These are phyloP conservation scores for Hirsutella thompsonii DNA, from an alignment of 2,329 filamentous ascomycete genomes.

Conservation along the genomic window DNA sequence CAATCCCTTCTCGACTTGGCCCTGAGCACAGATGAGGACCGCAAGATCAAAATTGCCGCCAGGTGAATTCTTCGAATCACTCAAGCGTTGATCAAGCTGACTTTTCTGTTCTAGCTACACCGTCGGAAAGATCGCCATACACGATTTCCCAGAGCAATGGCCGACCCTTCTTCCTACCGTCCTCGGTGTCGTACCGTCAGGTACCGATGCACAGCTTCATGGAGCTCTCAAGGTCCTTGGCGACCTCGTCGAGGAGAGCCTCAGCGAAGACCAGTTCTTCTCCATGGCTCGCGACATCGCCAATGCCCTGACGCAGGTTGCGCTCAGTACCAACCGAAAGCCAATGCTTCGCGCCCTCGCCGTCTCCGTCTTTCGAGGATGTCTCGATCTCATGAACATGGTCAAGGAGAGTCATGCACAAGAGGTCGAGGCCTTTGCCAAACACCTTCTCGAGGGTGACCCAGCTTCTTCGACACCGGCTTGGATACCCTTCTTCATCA, in stretches of 20 bases:
- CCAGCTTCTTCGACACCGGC: constrained; percentile 21
- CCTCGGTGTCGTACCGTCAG: constrained; percentile 62
- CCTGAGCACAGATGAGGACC: constrained; percentile 58
- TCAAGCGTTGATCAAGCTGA: neutral
- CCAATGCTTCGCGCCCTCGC: constrained; percentile 70
- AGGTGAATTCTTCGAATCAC: constrained; percentile 50
- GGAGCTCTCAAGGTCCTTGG: constrained; percentile 78
- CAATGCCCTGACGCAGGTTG: constrained; percentile 70
- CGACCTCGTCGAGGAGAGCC: constrained; percentile 84
- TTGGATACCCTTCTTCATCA: constrained; percentile 86
- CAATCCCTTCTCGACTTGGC: constrained; percentile 65
- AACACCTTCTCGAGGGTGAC: constrained; percentile 52
- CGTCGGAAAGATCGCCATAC: constrained; percentile 86
- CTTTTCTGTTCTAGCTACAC: constrained; percentile 34
- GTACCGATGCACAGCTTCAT: constrained; percentile 69
- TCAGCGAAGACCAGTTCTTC: constrained; percentile 94
- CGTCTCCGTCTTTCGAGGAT: constrained; percentile 78
- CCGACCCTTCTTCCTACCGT: constrained; percentile 74
- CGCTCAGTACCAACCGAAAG: constrained; percentile 62
- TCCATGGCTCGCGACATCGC: constrained; percentile 76
- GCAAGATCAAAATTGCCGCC: constrained; percentile 79
- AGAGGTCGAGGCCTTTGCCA: constrained; percentile 79
- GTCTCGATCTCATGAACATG: constrained; percentile 93
- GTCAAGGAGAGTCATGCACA: constrained; percentile 85
- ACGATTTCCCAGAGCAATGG: constrained; percentile 93